Percentiles rank a stretch among this genome's conserved stretches.
These are phyloP conservation scores for Cladorrhinum sp. DNA, from an alignment of 2,329 filamentous ascomycete genomes.

Conservation along the genomic window DNA sequence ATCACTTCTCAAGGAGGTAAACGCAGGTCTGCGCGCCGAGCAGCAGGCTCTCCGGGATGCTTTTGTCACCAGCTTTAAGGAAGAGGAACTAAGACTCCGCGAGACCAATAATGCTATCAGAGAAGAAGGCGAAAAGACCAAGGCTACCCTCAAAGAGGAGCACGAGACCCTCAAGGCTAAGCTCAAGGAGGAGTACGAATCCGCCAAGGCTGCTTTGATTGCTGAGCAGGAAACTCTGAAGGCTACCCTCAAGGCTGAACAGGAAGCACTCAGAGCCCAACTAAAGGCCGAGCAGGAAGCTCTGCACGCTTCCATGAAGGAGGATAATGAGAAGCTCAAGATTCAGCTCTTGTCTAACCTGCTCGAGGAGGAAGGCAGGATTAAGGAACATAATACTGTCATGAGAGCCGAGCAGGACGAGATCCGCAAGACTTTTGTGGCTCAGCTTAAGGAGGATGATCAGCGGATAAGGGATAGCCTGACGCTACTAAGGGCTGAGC, in stretches of 20 bases:
- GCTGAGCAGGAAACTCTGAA: conserved; percentile 20
- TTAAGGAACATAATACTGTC: conserved; percentile 24
- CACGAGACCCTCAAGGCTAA: conserved; percentile 36
- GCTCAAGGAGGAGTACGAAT: conserved; percentile 9
- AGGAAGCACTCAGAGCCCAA: conserved; percentile 13
- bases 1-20: conserved; percentile 20
- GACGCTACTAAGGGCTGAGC: conserved; percentile 60
- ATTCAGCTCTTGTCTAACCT: conserved; percentile 22
- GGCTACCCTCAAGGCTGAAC: conserved; percentile 11
- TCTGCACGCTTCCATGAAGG: conserved; percentile 16
- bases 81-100: conserved; percentile 23
- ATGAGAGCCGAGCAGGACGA: conserved; percentile 25
- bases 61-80: conserved; percentile 21
- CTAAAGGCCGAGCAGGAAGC: conserved; percentile 19
- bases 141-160: conserved; percentile 21
- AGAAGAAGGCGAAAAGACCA: conserved; percentile 11
- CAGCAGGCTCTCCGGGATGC: conserved; percentile 22
- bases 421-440: conserved; percentile 36
- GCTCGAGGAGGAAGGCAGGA: conserved; percentile 23
- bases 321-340: conserved; percentile 27
- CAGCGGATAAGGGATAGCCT: conserved; percentile 54
- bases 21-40: conserved; percentile 20
- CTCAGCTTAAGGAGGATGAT: conserved; percentile 50
- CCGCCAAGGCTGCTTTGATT: conserved; percentile 14
- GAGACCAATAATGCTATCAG: conserved; percentile 19